Evolutionary conservation across 75 land plant genomes (phyloP).

Genomic region (Adiantum capillusveneris): DNA sequence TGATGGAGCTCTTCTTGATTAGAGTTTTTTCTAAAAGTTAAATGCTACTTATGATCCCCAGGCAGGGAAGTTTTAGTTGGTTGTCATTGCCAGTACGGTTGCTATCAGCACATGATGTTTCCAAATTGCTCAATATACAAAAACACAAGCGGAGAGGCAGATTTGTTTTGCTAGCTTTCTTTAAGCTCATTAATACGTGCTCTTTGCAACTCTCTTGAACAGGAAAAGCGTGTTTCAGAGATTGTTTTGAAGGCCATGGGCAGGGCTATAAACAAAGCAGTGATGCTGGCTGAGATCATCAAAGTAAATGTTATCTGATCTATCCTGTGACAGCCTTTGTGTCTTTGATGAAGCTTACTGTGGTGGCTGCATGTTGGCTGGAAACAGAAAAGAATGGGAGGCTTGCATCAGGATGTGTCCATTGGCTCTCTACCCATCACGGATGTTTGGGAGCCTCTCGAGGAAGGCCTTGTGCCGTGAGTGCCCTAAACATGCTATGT

Average conservation of each 20-base stretch:
- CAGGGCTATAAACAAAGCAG: constrained; percentile 87
- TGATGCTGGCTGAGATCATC: constrained; percentile 76
- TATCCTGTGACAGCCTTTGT: background rate
- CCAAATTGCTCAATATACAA: no score
- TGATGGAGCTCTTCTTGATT: no score
- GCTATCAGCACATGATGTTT: no score
- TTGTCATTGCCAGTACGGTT: no score
- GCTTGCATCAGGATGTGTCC: constrained; percentile 70
- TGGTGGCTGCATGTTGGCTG: background rate
- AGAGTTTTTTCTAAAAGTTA: no score
- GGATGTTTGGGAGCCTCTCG: constrained; percentile 93
- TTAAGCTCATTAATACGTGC: no score
- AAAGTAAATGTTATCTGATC: constrained; percentile 38
- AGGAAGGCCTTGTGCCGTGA: constrained; percentile 90
- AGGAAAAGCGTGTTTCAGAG: constrained; percentile 66
- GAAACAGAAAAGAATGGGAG: constrained; percentile 58
- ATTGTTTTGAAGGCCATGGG: constrained; percentile 96
- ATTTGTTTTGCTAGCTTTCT: no score
- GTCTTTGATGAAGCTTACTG: background rate
- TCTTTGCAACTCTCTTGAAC: background rate
- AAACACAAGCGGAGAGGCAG: no score
- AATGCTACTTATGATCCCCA: no score
- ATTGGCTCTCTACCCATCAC: constrained; percentile 82
- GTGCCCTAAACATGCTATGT: constrained; percentile 6
- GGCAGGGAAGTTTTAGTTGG: no score